Evolutionary conservation across 1,139 yeast species (phyloP), one percentile per base, ranked within the genome.

Genomic region (Saccharomyces uvarum): DNA sequence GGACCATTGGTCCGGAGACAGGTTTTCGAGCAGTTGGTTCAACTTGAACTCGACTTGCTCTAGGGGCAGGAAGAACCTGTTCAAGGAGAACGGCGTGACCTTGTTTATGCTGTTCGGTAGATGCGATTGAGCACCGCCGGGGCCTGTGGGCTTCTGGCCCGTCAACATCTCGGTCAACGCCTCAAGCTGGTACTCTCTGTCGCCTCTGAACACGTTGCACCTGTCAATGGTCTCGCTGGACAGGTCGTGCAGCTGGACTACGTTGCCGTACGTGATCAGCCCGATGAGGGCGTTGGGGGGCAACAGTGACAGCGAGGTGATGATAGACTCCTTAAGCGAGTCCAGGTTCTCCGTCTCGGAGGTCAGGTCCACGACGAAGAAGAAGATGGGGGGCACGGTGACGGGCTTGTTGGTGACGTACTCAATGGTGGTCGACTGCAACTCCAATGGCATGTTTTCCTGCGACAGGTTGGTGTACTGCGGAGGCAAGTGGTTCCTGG

Each of bases 221-320:
- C 88, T 88, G 67, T 82, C 83, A 69, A 95, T 83, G 41, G 82
- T 78, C 56, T 84, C 82, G 65, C 86, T 84, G 33, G 93, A 93
- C 62, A 93, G 77, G 73, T 95, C 99, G 71, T 93, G 96, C 54
- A 95, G 88, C 69, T 90, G 96, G 56, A 91, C 90, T 81, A 89
- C 91, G 47, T 97, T 91, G 55, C 98, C 99, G 70, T 80, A 93
- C 46, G 98, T 91, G 67, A 93, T 82, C 65, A 93, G 80, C 51
- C 98, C 98, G 57, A 93, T 85, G 58, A 91, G 78, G 1, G 97
- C 95, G 67, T 93, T 90, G 49, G 96, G 95, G 31, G 99, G 99
- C 67, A 93, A 81, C 63, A 88, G 75, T 54, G 89, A 81, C 63
- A 95, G 78, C 13, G 96, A 83, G 56, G 89, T 84, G 55, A 90